These are phyloP conservation scores for Blastobotrys malaysiensis DNA, from an alignment of 1,139 yeast genomes.

Conservation along the genomic window DNA sequence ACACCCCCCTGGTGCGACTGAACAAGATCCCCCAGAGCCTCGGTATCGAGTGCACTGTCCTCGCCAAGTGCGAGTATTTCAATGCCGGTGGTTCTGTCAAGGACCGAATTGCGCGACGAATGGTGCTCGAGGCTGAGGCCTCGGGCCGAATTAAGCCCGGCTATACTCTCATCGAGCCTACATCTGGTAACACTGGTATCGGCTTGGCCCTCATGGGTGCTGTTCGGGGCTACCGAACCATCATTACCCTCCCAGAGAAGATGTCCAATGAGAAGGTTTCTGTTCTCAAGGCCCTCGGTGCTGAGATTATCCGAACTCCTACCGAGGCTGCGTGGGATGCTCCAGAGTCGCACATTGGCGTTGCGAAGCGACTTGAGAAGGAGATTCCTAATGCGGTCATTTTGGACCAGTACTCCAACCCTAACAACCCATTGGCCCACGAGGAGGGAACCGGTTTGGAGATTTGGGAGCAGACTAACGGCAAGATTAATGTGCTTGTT, in stretches of 20 bases:
- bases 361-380: constrained; percentile 71
- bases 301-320: constrained; percentile 87
- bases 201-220: constrained; percentile 87
- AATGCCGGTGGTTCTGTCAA: constrained; percentile 69
- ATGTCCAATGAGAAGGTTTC: constrained; percentile 91
- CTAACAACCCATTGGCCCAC: constrained; percentile 79
- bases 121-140: constrained; percentile 80
- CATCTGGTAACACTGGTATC: constrained; percentile 74
- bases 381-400: constrained; percentile 85
- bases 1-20: constrained; percentile 73
- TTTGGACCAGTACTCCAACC: constrained; percentile 76
- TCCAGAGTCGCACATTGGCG: constrained; percentile 89
- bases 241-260: constrained; percentile 85
- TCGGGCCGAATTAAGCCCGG: constrained; percentile 79
- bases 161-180: constrained; percentile 81
- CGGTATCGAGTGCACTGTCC: constrained; percentile 58
- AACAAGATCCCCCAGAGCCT: constrained; percentile 72
- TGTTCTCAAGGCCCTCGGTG: constrained; percentile 83
- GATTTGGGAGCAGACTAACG: constrained; percentile 77
- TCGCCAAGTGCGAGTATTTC: constrained; percentile 59
- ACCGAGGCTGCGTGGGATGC: constrained; percentile 94
- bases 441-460: constrained; percentile 82
- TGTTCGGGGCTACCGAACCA: constrained; percentile 79
- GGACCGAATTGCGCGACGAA: constrained; percentile 55
- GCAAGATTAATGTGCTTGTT: constrained; percentile 66